Percentiles rank a stretch among this genome's conserved stretches.
phyloP scores from a whole-genome alignment of 2,329 filamentous ascomycete species.

The Penicillium paneum region DNA sequence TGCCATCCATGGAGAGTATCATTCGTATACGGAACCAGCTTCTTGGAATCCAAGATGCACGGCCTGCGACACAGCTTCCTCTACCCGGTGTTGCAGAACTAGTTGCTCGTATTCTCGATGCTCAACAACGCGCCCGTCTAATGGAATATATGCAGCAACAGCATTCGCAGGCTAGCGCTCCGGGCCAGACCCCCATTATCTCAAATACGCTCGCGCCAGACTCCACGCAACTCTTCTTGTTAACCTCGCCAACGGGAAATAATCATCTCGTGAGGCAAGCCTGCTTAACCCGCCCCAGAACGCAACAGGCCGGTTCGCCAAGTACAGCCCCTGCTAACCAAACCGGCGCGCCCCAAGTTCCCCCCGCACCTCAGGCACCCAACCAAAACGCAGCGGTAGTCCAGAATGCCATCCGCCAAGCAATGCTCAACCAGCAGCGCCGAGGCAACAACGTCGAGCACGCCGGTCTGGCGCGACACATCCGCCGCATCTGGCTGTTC shows the following conservation, averaged over 20 bases:
- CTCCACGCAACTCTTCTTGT: neutral
- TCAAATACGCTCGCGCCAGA: neutral
- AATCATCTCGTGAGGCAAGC: neutral
- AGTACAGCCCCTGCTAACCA: constrained; percentile 1
- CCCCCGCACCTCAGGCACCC: neutral
- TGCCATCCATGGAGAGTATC: constrained; percentile 33
- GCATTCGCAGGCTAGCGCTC: neutral
- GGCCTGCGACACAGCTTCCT: constrained; percentile 25
- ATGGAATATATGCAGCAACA: neutral
- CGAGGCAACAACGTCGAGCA: constrained; percentile 23
- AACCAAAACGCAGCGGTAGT: constrained; percentile 22
- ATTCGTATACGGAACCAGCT: constrained; percentile 30
- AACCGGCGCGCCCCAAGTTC: constrained; percentile 1
- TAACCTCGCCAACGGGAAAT: neutral
- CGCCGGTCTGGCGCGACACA: constrained; percentile 40
- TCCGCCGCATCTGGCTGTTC: constrained; percentile 55
- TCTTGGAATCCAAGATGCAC: constrained; percentile 33
- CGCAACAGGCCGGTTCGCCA: neutral
- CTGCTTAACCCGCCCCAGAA: neutral
- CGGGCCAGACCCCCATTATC: neutral
- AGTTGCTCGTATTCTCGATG: constrained; percentile 10
- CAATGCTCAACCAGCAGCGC: constrained; percentile 29
- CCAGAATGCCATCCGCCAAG: constrained; percentile 35
- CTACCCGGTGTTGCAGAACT: constrained; percentile 24
- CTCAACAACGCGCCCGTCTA: neutral